Base-by-base conservation (phyloP, 2,329 filamentous ascomycete species). In the Neophaeococcomyces mojaviensis region DNA sequence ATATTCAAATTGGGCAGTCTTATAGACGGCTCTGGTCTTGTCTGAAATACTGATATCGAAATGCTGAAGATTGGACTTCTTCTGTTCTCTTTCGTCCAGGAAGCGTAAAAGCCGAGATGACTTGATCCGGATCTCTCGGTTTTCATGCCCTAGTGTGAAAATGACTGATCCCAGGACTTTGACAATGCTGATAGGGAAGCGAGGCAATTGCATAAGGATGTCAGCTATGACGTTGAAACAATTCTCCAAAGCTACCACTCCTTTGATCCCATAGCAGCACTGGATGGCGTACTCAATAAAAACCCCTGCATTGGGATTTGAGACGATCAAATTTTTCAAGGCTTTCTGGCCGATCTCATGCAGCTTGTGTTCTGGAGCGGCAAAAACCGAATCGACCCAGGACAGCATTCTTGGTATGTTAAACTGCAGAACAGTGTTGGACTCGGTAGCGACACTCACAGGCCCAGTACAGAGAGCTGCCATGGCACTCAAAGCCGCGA, bases 31-130 rank as follows among this genome's bases (percentile, higher is more conserved):
- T 55, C 94, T 94, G 0, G 94, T 98, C 67, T 96, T 97, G 67
- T 98, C 94, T 0, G 90, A 94, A 48, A 98, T 92, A 62, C 89
- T 96, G 58, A 98, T 97, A 59, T 98, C 92, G 49, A 96, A 94
- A 62, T 98, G 92, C 61, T 95, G 88, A 5, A 98, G 81, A 60
- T 94, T 94, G 1, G 90, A 95, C 53, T 81, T 92, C 54, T 86
- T 84, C 53, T 83, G 79, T 54, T 92, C 86, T 19, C 87, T 79
- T 54, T 88, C 81, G 64, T 97, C 92, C 1, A 97, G 71, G 0
- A 81, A 81, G 33, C 88, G 79, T 10, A 98, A 72, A 26, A 97
- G 72, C 39, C 82, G 79, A 1, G 86, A 86, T 1, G 92, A 92
- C 63, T 94, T 94, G 58, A 87, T 88, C 34, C 92, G 77, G 35